Conservation (phyloP, 192 early-diverging fungal genomes). For the Entomortierella beljakovae region DNA sequence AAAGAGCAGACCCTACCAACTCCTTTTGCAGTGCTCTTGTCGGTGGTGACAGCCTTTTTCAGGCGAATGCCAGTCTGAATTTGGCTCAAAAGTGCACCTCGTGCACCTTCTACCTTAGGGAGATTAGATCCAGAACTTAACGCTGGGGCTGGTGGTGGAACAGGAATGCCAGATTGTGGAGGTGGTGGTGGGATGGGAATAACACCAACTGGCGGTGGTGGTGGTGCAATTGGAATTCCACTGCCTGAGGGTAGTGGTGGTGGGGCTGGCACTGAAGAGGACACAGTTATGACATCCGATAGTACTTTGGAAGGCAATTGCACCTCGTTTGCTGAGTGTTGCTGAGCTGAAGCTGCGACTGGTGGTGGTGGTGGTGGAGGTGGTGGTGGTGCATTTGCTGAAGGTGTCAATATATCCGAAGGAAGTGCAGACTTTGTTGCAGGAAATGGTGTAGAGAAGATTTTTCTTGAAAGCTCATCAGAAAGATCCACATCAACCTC, state of each 20-base stretch:
- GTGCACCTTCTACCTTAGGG: conserved; percentile 21
- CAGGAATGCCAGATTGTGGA: conserved; percentile 23
- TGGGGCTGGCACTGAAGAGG: conserved; percentile 12
- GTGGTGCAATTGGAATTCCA: conserved; percentile 1
- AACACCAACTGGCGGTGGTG: conserved; percentile 4
- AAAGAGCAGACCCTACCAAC: conserved; percentile 25
- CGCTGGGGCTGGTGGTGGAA: conserved; percentile 11
- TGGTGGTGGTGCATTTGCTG: conserved; percentile 11
- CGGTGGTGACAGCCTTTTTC: conserved; percentile 72
- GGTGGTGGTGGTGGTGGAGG: conserved; percentile 5
- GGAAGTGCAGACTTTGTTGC: background rate
- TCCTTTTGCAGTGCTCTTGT: conserved; percentile 63
- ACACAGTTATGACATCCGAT: conserved; percentile 10
- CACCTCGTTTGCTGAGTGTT: conserved; percentile 4
- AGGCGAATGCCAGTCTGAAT: conserved; percentile 75
- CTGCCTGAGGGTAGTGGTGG: conserved; percentile 24
- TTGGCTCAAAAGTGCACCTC: conserved; percentile 74
- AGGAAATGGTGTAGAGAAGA: conserved; percentile 4
- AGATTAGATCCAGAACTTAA: conserved; percentile 4
- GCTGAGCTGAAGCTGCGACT: background rate
- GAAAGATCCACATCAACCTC: conserved; percentile 23
- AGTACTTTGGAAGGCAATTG: background rate
- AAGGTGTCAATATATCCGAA: conserved; percentile 4
- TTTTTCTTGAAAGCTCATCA: conserved; percentile 25
- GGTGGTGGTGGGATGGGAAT: conserved; percentile 27